A percentile compares a stretch with the other conserved stretches of the same genome.
Evolutionary conservation across 2,329 filamentous ascomycete genomes (phyloP).

Genomic region (Phoma sp.): DNA sequence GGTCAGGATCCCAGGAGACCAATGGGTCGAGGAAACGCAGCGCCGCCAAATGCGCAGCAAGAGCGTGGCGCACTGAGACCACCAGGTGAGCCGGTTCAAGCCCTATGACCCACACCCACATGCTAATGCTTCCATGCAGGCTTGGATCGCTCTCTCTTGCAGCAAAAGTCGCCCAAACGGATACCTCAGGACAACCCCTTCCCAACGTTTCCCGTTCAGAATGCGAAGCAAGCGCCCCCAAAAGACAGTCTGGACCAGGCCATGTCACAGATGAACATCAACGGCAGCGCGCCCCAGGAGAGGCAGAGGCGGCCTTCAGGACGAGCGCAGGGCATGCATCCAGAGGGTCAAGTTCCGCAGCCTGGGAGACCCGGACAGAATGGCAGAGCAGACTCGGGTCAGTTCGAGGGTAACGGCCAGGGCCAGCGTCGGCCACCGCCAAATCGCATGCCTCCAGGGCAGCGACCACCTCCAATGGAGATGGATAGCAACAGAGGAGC

Average conservation of each 20-base stretch:
- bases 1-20: slow-evolving; percentile 38
- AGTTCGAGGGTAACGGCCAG: slow-evolving; percentile 38
- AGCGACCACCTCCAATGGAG: slow-evolving; percentile 34
- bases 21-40: slow-evolving; percentile 32
- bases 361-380: slow-evolving; percentile 28
- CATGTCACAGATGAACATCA: slow-evolving; percentile 46
- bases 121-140: slow-evolving; percentile 24
- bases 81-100: slow-evolving; percentile 32
- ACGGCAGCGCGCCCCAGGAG: slow-evolving; percentile 24
- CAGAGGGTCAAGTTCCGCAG: slow-evolving; percentile 30
- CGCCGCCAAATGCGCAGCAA: slow-evolving; percentile 28
- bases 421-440: slow-evolving; percentile 36
- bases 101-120: background rate
- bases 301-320: slow-evolving; percentile 26
- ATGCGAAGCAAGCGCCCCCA: slow-evolving; percentile 17
- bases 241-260: slow-evolving; percentile 39
- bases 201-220: slow-evolving; percentile 52
- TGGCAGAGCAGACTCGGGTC: slow-evolving; percentile 44
- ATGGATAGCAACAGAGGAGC: slow-evolving; percentile 21
- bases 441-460: slow-evolving; percentile 33
- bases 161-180: slow-evolving; percentile 34
- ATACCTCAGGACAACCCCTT: slow-evolving; percentile 56
- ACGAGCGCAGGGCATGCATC: slow-evolving; percentile 31
- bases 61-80: slow-evolving; percentile 35
- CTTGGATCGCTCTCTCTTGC: slow-evolving; percentile 38